Percentiles rank a stretch among this genome's conserved stretches.
These are phyloP conservation scores for Lipomyces sp. DNA, from an alignment of 805 yeast species.

Conservation along the genomic window DNA sequence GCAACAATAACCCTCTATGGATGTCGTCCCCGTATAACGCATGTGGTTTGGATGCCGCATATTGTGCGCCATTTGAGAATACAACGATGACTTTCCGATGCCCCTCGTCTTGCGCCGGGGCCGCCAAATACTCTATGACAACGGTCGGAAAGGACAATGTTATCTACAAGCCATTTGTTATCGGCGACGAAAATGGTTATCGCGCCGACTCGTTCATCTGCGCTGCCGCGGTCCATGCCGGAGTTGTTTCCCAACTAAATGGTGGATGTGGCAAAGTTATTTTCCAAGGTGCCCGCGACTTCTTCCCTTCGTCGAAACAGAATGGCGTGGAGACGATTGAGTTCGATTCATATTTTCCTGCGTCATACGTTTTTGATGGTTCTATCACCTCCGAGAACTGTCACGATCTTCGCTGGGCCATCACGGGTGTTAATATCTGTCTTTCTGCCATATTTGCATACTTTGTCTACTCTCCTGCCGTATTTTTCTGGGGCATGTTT, in stretches of 20 bases:
- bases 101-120: slow-evolving; percentile 82
- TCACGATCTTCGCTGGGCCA: slow-evolving; percentile 60
- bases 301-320: slow-evolving; percentile 50
- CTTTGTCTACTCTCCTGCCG: slow-evolving; percentile 50
- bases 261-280: slow-evolving; percentile 78
- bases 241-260: slow-evolving; percentile 61
- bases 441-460: slow-evolving; percentile 49
- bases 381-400: slow-evolving; percentile 50
- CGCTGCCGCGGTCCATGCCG: slow-evolving; percentile 86
- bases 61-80: slow-evolving; percentile 50
- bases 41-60: slow-evolving; percentile 70
- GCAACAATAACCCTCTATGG: slow-evolving; percentile 29
- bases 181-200: slow-evolving; percentile 74
- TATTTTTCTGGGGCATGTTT: slow-evolving; percentile 59
- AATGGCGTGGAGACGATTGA: slow-evolving; percentile 52
- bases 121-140: slow-evolving; percentile 69
- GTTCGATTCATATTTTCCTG: slow-evolving; percentile 72
- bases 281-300: slow-evolving; percentile 51
- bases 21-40: slow-evolving; percentile 38
- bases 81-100: slow-evolving; percentile 62
- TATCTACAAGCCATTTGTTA: slow-evolving; percentile 66
- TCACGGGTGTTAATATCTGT: slow-evolving; percentile 56
- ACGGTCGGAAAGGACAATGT: slow-evolving; percentile 68
- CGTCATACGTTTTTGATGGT: slow-evolving; percentile 59
- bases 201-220: slow-evolving; percentile 88